Percentiles rank a stretch among this genome's conserved stretches.
Evolutionary conservation across 1,284 basidiomycete species (phyloP).

Genomic region (Dichomitus squalens): DNA sequence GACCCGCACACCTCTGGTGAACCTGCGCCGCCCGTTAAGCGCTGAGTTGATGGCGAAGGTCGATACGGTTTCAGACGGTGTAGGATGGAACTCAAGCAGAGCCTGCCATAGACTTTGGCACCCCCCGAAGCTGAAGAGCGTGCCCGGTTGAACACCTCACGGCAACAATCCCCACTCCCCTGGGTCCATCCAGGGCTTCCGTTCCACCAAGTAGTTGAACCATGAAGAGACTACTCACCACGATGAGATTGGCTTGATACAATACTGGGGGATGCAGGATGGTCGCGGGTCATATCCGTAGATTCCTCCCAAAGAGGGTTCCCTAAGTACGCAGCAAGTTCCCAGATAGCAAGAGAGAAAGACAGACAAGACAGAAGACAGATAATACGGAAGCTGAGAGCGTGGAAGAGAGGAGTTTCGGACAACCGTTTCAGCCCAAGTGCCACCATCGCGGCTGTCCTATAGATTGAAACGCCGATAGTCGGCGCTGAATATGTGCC

Average conservation of each 20-base stretch:
- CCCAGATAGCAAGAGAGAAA: not conserved
- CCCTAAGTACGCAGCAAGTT: conserved; percentile 4
- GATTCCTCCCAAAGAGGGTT: not conserved
- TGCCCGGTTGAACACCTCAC: too few species aligned
- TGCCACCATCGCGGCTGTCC: not conserved
- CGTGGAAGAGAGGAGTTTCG: not conserved
- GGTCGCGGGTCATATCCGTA: conserved; percentile 4
- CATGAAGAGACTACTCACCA: conserved; percentile 5
- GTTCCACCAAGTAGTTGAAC: not conserved
- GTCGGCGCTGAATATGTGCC: too few species aligned
- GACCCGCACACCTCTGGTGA: too few species aligned
- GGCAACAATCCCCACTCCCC: not conserved
- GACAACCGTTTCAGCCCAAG: not conserved
- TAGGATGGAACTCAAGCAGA: too few species aligned
- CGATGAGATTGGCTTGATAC: conserved; percentile 5
- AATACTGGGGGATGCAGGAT: not conserved
- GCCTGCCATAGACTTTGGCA: too few species aligned
- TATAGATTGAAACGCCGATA: too few species aligned
- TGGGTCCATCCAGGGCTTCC: not conserved
- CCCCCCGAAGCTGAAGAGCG: too few species aligned
- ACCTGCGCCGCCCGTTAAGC: too few species aligned
- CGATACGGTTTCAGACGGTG: too few species aligned
- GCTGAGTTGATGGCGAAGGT: too few species aligned
- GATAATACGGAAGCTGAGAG: not conserved
- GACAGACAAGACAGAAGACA: not conserved